Percentiles rank a stretch among this genome's conserved stretches.
Evolutionary conservation across 2,329 filamentous ascomycete genomes (phyloP).

Genomic region (Zasmidium citrigriseum): DNA sequence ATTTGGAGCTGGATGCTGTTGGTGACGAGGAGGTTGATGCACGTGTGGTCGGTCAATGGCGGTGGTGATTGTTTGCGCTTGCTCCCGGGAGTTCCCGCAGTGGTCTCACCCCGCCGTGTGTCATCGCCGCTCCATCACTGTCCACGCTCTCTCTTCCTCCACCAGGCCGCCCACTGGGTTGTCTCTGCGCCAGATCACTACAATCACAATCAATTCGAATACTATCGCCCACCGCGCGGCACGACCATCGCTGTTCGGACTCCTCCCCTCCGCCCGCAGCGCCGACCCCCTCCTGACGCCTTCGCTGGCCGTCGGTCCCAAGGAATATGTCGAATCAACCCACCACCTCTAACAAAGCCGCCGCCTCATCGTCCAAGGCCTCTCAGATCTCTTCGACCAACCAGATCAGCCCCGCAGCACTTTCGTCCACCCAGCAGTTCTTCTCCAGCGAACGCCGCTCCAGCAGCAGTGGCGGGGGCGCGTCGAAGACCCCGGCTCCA

Average conservation of each 20-base stretch:
- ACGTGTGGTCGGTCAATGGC: neutral
- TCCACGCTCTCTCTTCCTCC: neutral
- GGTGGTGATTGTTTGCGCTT: neutral
- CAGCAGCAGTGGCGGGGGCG: conserved; percentile 26
- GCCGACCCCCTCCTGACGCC: conserved; percentile 19
- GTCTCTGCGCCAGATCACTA: conserved; percentile 2
- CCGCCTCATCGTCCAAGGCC: conserved; percentile 45
- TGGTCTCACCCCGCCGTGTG: conserved; percentile 2
- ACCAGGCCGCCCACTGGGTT: conserved; percentile 13
- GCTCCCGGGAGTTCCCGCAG: neutral
- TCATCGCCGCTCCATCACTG: neutral
- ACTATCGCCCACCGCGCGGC: conserved; percentile 7
- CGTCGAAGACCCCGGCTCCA: conserved; percentile 46
- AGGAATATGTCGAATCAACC: conserved; percentile 46
- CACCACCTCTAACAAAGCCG: conserved; percentile 32
- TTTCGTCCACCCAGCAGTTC: conserved; percentile 45
- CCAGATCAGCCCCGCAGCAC: conserved; percentile 42
- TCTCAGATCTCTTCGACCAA: conserved; percentile 23
- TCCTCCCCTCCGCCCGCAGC: conserved; percentile 7
- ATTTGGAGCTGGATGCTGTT: conserved; percentile 1
- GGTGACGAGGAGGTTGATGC: neutral
- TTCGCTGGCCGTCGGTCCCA: conserved; percentile 23
- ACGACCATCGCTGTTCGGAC: conserved; percentile 13
- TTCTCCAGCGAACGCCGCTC: conserved; percentile 46
- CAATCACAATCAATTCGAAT: neutral